These are phyloP conservation scores for Pythium sp. DNA, from an alignment of 352 stramenopile genomes.

Conservation along the genomic window DNA sequence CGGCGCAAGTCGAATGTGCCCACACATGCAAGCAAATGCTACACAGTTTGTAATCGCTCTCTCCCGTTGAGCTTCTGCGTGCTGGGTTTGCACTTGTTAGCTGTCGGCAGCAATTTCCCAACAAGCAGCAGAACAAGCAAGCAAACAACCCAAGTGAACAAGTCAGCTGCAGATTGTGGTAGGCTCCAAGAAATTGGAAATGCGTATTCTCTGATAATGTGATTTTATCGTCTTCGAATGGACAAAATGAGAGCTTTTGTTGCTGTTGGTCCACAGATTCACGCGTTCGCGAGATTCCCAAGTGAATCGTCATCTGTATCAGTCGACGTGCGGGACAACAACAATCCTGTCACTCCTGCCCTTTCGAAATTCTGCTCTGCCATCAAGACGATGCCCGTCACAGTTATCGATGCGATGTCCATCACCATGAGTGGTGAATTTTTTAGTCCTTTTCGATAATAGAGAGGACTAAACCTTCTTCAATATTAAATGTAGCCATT, in stretches of 20 bases:
- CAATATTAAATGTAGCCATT: constrained; percentile 4
- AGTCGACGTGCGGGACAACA: background rate
- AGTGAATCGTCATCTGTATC: background rate
- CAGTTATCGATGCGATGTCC: no score
- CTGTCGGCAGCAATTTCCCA: background rate
- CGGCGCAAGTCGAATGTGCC: background rate
- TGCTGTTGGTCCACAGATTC: background rate
- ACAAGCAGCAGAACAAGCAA: background rate
- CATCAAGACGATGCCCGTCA: background rate
- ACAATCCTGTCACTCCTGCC: background rate
- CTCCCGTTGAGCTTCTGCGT: background rate
- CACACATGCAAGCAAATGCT: background rate
- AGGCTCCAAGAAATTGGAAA: background rate
- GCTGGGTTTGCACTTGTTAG: background rate
- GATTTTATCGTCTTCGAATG: no score
- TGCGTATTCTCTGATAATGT: no score
- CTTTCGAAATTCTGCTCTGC: background rate
- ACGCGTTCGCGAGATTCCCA: background rate
- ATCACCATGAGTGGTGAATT: no score
- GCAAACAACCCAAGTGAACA: background rate
- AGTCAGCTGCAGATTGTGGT: background rate
- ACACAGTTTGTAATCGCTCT: background rate
- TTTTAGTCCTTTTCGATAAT: background rate
- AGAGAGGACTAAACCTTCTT: background rate
- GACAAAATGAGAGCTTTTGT: no score